These are phyloP conservation scores for Cyphellophora attinorum DNA, from an alignment of 2,329 filamentous ascomycete genomes.

Conservation along the genomic window DNA sequence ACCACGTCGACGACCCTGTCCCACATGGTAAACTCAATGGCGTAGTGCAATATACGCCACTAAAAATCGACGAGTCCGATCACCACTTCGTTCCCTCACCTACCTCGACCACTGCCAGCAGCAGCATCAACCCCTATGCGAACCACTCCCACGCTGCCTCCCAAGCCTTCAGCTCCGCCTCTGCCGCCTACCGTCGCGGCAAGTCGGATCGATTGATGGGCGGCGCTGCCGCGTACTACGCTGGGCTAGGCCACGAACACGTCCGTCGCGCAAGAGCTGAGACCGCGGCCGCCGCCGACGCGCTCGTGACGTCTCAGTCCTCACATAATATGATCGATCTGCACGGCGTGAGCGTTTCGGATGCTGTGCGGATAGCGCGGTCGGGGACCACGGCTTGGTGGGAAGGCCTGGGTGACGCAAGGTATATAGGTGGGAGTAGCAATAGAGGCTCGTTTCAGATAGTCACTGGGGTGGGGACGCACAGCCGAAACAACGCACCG, in stretches of 20 bases:
- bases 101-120: slow-evolving; percentile 1
- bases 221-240: slow-evolving; percentile 67
- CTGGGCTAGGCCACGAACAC: slow-evolving; percentile 58
- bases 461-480: slow-evolving; percentile 70
- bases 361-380: slow-evolving; percentile 69
- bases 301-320: slow-evolving; percentile 60
- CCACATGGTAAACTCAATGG: slow-evolving; percentile 4
- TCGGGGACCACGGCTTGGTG: slow-evolving; percentile 66
- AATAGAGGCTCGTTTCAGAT: slow-evolving; percentile 56
- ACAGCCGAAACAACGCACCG: slow-evolving; percentile 67
- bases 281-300: slow-evolving; percentile 59
- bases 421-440: slow-evolving; percentile 36
- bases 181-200: slow-evolving; percentile 47
- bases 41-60: slow-evolving; percentile 35
- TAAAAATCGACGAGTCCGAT: slow-evolving; percentile 19
- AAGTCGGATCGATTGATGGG: slow-evolving; percentile 65
- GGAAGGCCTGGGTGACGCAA: slow-evolving; percentile 58
- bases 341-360: slow-evolving; percentile 71
- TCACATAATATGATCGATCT: slow-evolving; percentile 57
- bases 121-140: slow-evolving; percentile 24
- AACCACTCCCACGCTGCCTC: slow-evolving; percentile 37
- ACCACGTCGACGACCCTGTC: slow-evolving; percentile 20
- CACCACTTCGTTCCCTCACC: slow-evolving; percentile 14
- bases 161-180: slow-evolving; percentile 48
- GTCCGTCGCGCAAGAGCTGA: slow-evolving; percentile 47